phyloP scores from a whole-genome alignment of 352 stramenopile genomes.

The Aphanomyces euteiches region DNA sequence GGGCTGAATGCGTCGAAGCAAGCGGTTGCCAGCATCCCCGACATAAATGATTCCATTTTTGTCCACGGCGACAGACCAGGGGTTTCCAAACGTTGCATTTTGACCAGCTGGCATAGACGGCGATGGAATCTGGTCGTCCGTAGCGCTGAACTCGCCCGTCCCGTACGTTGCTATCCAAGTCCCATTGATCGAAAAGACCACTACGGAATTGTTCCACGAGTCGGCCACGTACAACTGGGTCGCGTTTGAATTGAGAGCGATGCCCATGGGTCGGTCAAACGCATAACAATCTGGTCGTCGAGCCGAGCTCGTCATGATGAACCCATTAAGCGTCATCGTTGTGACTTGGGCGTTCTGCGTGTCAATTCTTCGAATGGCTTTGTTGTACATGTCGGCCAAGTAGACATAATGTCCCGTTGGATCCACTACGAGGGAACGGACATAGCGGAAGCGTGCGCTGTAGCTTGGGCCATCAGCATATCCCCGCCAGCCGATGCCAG shows the following conservation, averaged over 20 bases:
- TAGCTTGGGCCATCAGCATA: slow-evolving; percentile 23
- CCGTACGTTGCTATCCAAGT: slow-evolving; percentile 1
- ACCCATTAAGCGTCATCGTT: slow-evolving; percentile 7
- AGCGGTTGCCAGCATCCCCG: slow-evolving; percentile 21
- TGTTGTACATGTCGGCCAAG: slow-evolving; percentile 28
- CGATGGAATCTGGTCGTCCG: slow-evolving; percentile 5
- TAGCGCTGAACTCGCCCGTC: slow-evolving; percentile 4
- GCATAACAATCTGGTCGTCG: slow-evolving; percentile 1
- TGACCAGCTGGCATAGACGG: background rate
- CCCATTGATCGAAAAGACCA: slow-evolving; percentile 17
- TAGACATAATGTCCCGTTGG: slow-evolving; percentile 16
- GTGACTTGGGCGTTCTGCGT: background rate
- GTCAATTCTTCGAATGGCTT: slow-evolving; percentile 27
- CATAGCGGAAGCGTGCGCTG: slow-evolving; percentile 14
- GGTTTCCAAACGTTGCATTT: slow-evolving; percentile 22
- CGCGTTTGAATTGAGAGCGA: slow-evolving; percentile 9
- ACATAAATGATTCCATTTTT: slow-evolving; percentile 9
- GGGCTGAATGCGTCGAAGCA: slow-evolving; percentile 12
- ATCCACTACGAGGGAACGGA: slow-evolving; percentile 23
- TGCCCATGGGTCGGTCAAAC: slow-evolving; percentile 13
- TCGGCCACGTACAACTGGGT: slow-evolving; percentile 19
- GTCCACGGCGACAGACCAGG: slow-evolving; percentile 8
- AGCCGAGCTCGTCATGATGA: slow-evolving; percentile 8
- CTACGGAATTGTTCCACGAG: slow-evolving; percentile 20
- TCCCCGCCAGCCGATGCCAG: slow-evolving; percentile 20